Evolutionary conservation across 1,284 basidiomycete genomes (phyloP), one percentile per base, ranked within the genome.

Genomic region (Tilletia walkeri): DNA sequence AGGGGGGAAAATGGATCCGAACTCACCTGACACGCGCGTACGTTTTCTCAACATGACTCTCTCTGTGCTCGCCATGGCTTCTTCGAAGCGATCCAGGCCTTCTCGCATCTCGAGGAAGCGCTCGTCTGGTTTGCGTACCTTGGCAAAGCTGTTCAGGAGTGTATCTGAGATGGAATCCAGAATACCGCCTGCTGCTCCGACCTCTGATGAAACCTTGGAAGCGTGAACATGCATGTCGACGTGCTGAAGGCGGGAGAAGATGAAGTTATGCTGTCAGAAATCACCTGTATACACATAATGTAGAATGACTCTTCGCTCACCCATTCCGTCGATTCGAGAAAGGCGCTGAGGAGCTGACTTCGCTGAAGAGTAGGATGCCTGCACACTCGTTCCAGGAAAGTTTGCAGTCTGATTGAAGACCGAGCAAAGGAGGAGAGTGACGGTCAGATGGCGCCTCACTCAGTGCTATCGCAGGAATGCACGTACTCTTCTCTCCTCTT

Each of bases 261-360:
- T 50, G 6, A 41, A 2, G 12, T 41, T 30, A 30, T 1, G 24
- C 24, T 30, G 14, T 45, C 9, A 45, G 41, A 1, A 2, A 9
- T 34, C 50, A 10, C 87, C 79, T 95, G 92, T 81, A 93, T 91
- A 84, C 96, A 93, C 91, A 95, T 96, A 78, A 91, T 89, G n/a
- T 96, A 93, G 80, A 91, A 93, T 95, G 76, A 65, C 67, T 70
- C 50, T 7, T 45, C 4, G 82, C 89, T 72, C 82, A 95, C 94
- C 95, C 95, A 99, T 93, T 99, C 95, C 50, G 91, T 91, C 12
- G 94, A 96, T 83, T 94, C 93, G 69, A 99, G 90, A 85, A 99
- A 99, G 65, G 92, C 92, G 30, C 92, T 89, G 24, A 96, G 87
- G 20, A 98, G 88, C 18, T 91, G 91, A 72, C 92, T 92, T 54